phyloP scores from a whole-genome alignment of 2,329 filamentous ascomycete species.

The Fusarium sp. region DNA sequence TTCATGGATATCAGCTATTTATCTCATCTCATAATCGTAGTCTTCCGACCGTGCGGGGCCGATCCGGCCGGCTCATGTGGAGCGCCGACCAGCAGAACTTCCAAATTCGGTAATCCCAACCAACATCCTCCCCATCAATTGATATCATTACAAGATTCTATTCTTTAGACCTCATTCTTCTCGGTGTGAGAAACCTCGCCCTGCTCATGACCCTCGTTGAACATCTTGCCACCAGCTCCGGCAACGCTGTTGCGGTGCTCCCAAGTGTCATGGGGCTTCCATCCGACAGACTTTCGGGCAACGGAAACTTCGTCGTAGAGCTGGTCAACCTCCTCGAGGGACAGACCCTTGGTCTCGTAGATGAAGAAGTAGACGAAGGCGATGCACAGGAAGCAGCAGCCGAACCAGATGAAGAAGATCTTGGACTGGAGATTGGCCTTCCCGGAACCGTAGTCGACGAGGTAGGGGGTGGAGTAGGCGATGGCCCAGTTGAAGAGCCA shows the following conservation, averaged over 20 bases:
- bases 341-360: constrained; percentile 88
- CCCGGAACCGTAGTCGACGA: constrained; percentile 76
- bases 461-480: constrained; percentile 79
- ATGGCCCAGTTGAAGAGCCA: constrained; percentile 84
- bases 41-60: background rate
- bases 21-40: constrained; percentile 1
- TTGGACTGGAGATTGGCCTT: constrained; percentile 79
- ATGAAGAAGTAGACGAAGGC: constrained; percentile 80
- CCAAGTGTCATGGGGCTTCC: constrained; percentile 54
- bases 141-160: background rate
- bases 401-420: constrained; percentile 84
- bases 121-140: background rate
- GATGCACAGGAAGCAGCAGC: constrained; percentile 74
- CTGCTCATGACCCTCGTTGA: constrained; percentile 1
- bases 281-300: constrained; percentile 66
- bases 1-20: constrained; percentile 11
- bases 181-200: constrained; percentile 25
- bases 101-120: background rate
- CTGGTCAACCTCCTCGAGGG: constrained; percentile 84
- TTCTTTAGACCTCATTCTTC: constrained; percentile 23
- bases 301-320: constrained; percentile 72
- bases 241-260: constrained; percentile 40
- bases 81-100: background rate
- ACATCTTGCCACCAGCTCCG: constrained; percentile 29
- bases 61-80: background rate